These are phyloP conservation scores for Pinus albicaulis DNA, from an alignment of 75 land plant genomes.

Conservation along the genomic window DNA sequence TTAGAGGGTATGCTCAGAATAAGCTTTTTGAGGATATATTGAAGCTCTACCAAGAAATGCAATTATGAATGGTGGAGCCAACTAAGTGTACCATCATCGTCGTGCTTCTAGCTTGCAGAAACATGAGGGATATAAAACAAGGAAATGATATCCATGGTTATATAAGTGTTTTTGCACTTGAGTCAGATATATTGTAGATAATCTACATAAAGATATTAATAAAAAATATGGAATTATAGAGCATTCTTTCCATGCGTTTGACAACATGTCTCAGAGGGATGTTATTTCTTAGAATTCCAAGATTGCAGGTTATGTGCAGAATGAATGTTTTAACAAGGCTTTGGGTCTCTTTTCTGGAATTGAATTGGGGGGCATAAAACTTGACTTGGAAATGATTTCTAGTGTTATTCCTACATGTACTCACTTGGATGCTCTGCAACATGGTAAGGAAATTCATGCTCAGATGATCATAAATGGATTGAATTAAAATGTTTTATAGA, in stretches of 20 bases:
- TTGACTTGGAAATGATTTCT: no score
- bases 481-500: no score
- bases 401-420: no score
- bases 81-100: slow-evolving; percentile 5
- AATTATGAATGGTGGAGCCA: not conserved
- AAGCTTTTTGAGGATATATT: not conserved
- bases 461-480: no score
- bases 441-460: no score
- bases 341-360: no score
- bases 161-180: slow-evolving; percentile 12
- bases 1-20: slow-evolving; percentile 11
- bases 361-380: no score
- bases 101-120: slow-evolving; percentile 32
- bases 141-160: slow-evolving; percentile 31
- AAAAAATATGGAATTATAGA: slow-evolving; percentile 29
- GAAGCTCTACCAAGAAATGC: slow-evolving; percentile 9
- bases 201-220: slow-evolving; percentile 39
- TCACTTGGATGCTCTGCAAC: no score
- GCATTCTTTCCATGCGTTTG: not conserved
- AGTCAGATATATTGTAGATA: slow-evolving; percentile 17
- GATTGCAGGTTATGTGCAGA: no score
- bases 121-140: slow-evolving; percentile 11
- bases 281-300: no score
- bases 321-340: no score
- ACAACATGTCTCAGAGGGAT: no score